phyloP scores from a whole-genome alignment of 306 rosid genomes.

The Dalbergia cochinchinensis region DNA sequence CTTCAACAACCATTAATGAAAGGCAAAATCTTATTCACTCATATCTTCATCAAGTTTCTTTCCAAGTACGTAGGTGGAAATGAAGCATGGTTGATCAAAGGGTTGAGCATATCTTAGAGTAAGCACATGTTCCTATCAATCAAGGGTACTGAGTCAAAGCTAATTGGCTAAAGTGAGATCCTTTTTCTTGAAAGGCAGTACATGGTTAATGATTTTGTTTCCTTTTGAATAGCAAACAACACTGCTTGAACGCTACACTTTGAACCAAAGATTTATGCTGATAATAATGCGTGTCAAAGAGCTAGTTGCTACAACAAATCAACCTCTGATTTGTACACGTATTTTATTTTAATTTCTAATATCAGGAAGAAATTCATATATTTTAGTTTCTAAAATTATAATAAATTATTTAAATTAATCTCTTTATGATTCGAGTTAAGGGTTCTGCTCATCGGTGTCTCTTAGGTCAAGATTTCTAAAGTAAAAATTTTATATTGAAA shows the following conservation, averaged over 20 bases:
- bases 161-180: neutral
- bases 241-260: neutral
- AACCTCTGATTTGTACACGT: no score
- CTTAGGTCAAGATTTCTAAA: no score
- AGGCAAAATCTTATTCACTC: neutral
- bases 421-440: no score
- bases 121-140: neutral
- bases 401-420: no score
- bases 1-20: no score
- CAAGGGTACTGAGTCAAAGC: slow-evolving; percentile 1
- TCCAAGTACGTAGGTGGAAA: neutral
- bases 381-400: no score
- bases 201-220: slow-evolving; percentile 28
- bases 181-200: neutral
- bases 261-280: neutral
- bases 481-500: no score
- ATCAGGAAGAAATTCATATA: no score
- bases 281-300: neutral
- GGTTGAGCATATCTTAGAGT: neutral
- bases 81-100: neutral
- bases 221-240: slow-evolving; percentile 12
- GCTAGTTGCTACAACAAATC: no score
- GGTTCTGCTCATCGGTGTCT: no score
- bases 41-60: neutral
- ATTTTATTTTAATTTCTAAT: no score